phyloP scores from a whole-genome alignment of 2,329 filamentous ascomycete species.

The Penicillium griseofulvum region DNA sequence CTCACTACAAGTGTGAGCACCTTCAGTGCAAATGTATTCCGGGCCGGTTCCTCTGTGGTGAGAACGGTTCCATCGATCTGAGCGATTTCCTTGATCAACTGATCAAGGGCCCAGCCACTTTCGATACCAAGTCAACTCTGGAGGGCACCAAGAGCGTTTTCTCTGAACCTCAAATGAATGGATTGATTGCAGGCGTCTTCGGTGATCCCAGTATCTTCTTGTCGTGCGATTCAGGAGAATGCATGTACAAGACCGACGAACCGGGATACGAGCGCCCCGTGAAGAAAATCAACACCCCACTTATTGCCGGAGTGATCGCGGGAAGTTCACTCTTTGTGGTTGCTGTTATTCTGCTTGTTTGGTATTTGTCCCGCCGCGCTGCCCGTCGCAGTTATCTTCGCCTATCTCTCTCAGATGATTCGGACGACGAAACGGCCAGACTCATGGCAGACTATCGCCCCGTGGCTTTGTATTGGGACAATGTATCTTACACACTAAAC shows the following conservation, averaged over 20 bases:
- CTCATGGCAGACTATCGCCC: slow-evolving; percentile 91
- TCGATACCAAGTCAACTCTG: slow-evolving; percentile 63
- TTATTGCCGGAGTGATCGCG: slow-evolving; percentile 92
- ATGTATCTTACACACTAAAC: slow-evolving; percentile 82
- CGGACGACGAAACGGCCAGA: slow-evolving; percentile 80
- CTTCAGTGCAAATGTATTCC: slow-evolving; percentile 85
- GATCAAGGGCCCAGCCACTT: slow-evolving; percentile 84
- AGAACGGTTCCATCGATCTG: slow-evolving; percentile 86
- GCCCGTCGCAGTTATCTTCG: slow-evolving; percentile 61
- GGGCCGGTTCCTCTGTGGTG: slow-evolving; percentile 89
- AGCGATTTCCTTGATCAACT: slow-evolving; percentile 78
- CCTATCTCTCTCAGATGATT: slow-evolving; percentile 78
- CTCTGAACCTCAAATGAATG: slow-evolving; percentile 87
- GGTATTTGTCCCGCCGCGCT: slow-evolving; percentile 81
- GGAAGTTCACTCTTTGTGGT: slow-evolving; percentile 82
- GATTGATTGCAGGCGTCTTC: slow-evolving; percentile 82
- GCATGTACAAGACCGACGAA: slow-evolving; percentile 86
- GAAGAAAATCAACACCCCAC: slow-evolving; percentile 92
- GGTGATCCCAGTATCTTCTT: slow-evolving; percentile 87
- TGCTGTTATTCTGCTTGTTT: slow-evolving; percentile 76
- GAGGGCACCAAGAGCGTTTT: slow-evolving; percentile 70
- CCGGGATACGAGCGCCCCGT: slow-evolving; percentile 85
- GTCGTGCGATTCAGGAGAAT: slow-evolving; percentile 82
- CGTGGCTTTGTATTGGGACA: slow-evolving; percentile 80
- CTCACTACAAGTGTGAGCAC: slow-evolving; percentile 78